Conservation (phyloP, 2,329 filamentous ascomycete genomes). For the Curvularia sp. region DNA sequence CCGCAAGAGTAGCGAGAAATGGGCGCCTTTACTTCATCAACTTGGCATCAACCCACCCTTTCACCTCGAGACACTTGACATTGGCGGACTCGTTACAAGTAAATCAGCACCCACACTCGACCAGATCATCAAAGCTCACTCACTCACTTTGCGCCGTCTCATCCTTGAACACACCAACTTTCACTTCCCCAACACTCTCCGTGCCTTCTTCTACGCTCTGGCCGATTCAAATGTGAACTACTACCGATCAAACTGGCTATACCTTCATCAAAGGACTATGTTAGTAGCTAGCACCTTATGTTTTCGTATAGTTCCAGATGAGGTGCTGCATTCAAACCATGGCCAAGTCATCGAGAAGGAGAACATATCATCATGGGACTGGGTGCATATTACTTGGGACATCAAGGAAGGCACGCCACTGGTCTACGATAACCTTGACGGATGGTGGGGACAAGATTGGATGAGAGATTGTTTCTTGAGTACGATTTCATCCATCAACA, state of each 20-base stretch:
- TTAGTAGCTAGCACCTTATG: background rate
- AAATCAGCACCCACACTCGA: slow-evolving; percentile 11
- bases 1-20: background rate
- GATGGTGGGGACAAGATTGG: background rate
- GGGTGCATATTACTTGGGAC: slow-evolving; percentile 7
- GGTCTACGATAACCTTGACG: slow-evolving; percentile 1
- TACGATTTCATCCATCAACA: background rate
- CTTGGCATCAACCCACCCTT: slow-evolving; percentile 11
- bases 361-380: slow-evolving; percentile 2
- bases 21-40: slow-evolving; percentile 7
- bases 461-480: slow-evolving; percentile 6
- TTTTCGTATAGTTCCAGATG: background rate
- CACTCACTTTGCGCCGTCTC: slow-evolving; percentile 4
- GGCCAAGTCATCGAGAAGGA: background rate
- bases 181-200: slow-evolving; percentile 11
- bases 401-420: background rate
- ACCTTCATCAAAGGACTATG: background rate
- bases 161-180: slow-evolving; percentile 12
- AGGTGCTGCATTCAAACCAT: background rate
- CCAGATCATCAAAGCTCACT: slow-evolving; percentile 10
- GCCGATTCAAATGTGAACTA: slow-evolving; percentile 8
- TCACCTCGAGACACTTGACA: slow-evolving; percentile 10
- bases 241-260: slow-evolving; percentile 1
- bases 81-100: slow-evolving; percentile 16
- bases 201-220: slow-evolving; percentile 9